Conservation (phyloP, 169 alveolate genomes). For the Eimeria tenella region DNA sequence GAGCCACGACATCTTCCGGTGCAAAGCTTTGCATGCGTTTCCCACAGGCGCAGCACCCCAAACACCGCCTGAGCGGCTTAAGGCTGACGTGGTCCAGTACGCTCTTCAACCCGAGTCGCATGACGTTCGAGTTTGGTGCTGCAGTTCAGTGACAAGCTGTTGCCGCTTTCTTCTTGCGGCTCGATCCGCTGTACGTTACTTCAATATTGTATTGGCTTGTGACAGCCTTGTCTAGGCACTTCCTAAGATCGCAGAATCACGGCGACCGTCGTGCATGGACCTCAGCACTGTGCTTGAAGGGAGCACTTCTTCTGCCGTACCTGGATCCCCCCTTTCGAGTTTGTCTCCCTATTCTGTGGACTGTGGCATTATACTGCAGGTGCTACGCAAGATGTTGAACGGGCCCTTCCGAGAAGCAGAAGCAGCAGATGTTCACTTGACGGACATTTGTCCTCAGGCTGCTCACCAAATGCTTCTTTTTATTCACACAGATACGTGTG, state of each 20-base stretch:
- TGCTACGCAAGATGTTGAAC: conserved; percentile 72
- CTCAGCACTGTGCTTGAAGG: too few relatives aligned
- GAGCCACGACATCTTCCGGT: too few relatives aligned
- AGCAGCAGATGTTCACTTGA: conserved; percentile 63
- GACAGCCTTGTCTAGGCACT: not conserved
- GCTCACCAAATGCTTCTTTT: conserved; percentile 74
- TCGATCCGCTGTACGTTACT: conserved; percentile 51
- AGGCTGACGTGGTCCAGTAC: conserved; percentile 56
- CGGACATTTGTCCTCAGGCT: conserved; percentile 63
- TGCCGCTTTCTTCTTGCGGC: conserved; percentile 65
- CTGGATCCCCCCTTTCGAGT: too few relatives aligned
- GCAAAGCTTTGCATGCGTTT: too few relatives aligned
- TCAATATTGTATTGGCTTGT: not conserved
- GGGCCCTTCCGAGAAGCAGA: conserved; percentile 74
- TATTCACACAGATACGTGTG: conserved; percentile 73
- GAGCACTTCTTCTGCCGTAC: too few relatives aligned
- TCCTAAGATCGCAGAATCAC: not conserved
- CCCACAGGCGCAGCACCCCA: conserved; percentile 4
- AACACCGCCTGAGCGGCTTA: conserved; percentile 39
- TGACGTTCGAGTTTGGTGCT: conserved; percentile 69
- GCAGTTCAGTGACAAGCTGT: conserved; percentile 59
- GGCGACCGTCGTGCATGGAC: not conserved
- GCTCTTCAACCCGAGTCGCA: conserved; percentile 61
- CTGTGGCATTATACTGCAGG: conserved; percentile 24
- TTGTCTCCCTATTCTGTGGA: too few relatives aligned